Percentiles rank a stretch among this genome's conserved stretches.
These are phyloP conservation scores for Athelia psychrophila DNA, from an alignment of 1,284 basidiomycete species.

Conservation along the genomic window DNA sequence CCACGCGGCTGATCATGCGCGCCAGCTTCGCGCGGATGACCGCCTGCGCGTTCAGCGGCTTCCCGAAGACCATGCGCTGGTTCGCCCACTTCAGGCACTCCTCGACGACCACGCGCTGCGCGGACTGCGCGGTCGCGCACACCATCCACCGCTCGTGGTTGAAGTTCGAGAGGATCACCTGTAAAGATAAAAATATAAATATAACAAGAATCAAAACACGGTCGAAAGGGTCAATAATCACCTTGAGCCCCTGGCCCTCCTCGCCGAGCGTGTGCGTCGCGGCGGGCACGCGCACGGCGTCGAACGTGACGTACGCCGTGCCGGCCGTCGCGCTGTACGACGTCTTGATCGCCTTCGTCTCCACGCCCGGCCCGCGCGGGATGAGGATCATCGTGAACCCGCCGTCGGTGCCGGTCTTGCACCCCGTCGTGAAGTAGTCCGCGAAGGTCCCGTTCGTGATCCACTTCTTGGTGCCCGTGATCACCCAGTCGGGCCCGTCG, in stretches of 20 bases:
- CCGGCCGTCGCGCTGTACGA: conserved; percentile 84
- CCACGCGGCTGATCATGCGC: conserved; percentile 72
- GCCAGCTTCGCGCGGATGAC: conserved; percentile 80
- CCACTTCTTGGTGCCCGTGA: conserved; percentile 95
- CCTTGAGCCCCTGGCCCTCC: conserved; percentile 42
- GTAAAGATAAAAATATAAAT: too few species aligned
- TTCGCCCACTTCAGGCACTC: conserved; percentile 60
- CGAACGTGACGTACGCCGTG: conserved; percentile 90
- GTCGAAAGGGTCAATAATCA: too few species aligned
- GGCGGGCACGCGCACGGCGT: conserved; percentile 76
- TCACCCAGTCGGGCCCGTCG: conserved; percentile 84
- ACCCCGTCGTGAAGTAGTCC: conserved; percentile 79
- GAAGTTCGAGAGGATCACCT: conserved; percentile 57
- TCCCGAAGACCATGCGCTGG: conserved; percentile 75
- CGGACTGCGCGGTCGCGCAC: conserved; percentile 44
- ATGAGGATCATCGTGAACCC: conserved; percentile 91
- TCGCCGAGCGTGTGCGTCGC: conserved; percentile 66
- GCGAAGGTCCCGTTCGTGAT: conserved; percentile 89
- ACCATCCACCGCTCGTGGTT: conserved; percentile 61
- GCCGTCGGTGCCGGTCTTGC: conserved; percentile 54
- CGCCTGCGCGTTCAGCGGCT: conserved; percentile 73
- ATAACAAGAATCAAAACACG: too few species aligned
- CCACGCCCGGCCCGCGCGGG: conserved; percentile 74
- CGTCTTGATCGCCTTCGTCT: conserved; percentile 91
- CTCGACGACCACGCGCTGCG: conserved; percentile 56